Conservation (phyloP, 371 early-diverging fungal genomes). For the Apophysomyces variabilis region DNA sequence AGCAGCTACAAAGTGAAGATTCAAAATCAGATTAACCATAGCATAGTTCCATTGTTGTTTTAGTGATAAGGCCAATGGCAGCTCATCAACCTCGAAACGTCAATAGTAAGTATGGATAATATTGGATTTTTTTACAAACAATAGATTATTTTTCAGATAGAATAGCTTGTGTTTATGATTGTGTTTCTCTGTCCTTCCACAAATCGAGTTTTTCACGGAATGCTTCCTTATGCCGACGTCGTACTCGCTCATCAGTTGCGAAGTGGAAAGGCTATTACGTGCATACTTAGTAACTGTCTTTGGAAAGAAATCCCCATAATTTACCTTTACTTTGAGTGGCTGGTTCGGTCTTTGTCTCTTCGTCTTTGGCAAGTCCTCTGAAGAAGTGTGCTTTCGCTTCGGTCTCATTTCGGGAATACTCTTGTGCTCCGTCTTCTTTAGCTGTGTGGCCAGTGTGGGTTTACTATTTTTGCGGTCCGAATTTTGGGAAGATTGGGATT, state of each 20-base stretch:
- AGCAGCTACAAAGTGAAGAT: too few species aligned
- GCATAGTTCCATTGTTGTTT: too few species aligned
- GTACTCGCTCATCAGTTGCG: slow-evolving; percentile 22
- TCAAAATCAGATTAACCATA: too few species aligned
- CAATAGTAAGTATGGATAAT: background rate
- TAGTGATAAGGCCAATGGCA: too few species aligned
- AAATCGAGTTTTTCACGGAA: slow-evolving; percentile 22
- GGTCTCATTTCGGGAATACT: background rate
- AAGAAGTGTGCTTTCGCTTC: background rate
- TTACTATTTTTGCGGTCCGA: background rate
- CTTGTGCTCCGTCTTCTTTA: background rate
- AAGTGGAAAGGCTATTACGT: slow-evolving; percentile 22
- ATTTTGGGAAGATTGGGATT: background rate
- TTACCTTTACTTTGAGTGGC: slow-evolving; percentile 6
- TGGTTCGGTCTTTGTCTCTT: slow-evolving; percentile 11
- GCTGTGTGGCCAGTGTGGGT: background rate
- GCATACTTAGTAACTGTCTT: background rate
- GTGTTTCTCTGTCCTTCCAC: slow-evolving; percentile 24
- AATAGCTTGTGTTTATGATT: background rate
- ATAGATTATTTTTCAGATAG: background rate
- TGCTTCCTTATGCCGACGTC: slow-evolving; percentile 15
- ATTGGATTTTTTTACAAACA: background rate
- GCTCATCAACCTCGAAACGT: too few species aligned
- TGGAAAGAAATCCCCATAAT: background rate
- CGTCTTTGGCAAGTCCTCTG: background rate